A percentile compares a stretch with the other conserved stretches of the same genome.
Conservation (phyloP, 2,329 filamentous ascomycete genomes). For the Xylariaceae sp. region DNA sequence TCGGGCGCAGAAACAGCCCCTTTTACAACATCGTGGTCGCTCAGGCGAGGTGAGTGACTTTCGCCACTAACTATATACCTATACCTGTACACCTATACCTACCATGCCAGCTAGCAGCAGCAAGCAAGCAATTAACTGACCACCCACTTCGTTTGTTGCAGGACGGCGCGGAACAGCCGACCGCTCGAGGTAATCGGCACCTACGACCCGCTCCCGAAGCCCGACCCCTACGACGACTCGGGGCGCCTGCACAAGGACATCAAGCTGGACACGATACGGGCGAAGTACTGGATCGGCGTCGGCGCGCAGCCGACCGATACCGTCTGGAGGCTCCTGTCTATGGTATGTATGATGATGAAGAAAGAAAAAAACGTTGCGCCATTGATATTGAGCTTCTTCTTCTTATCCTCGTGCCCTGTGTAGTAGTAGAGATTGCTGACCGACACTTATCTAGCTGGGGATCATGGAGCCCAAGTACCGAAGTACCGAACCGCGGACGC, state of each 20-base stretch:
- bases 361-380: too few relatives aligned
- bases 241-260: slow-evolving; percentile 86
- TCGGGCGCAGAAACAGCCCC: slow-evolving; percentile 84
- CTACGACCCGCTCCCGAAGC: slow-evolving; percentile 69
- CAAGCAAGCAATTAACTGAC: background rate
- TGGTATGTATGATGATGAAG: slow-evolving; percentile 68
- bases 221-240: slow-evolving; percentile 61
- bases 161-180: slow-evolving; percentile 82
- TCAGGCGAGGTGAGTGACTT: slow-evolving; percentile 83
- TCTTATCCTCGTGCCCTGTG: too few relatives aligned
- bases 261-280: slow-evolving; percentile 76
- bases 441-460: slow-evolving; percentile 32
- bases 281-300: slow-evolving; percentile 95
- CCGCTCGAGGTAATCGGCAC: slow-evolving; percentile 92
- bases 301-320: slow-evolving; percentile 92
- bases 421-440: too few relatives aligned
- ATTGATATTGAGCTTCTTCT: too few relatives aligned
- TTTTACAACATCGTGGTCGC: slow-evolving; percentile 98
- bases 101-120: too few relatives aligned
- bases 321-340: slow-evolving; percentile 80
- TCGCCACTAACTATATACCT: too few relatives aligned
- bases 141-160: too few relatives aligned
- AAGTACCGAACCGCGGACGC: slow-evolving; percentile 32
- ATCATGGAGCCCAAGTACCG: slow-evolving; percentile 44
- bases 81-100: too few relatives aligned